Evolutionary conservation across 257 asterid genomes (phyloP), one percentile per base, ranked within the genome.

Genomic region (Jacaranda copaia): DNA sequence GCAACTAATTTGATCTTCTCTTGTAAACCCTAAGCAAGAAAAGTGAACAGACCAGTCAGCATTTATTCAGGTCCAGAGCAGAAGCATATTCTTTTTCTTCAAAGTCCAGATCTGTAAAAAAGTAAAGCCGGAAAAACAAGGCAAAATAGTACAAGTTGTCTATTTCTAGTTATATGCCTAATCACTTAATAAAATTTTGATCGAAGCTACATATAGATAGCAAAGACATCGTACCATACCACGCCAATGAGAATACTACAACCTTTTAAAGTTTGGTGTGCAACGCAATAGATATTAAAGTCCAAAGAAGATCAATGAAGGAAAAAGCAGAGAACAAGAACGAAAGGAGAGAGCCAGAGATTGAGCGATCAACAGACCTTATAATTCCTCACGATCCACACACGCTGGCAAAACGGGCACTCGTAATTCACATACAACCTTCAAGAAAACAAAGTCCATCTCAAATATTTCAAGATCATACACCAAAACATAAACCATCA

Each of bases 1-100:
- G 93, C 81, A 45, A 90, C 87, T 75, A 90, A 57, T 72, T 86
- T 80, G 73, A 90, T 85, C 83, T 74, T 68, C 39, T 85, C 88
- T 62, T 90, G 89, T 61, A 90, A 78, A 14, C 93, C 91, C 93
- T 89, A 77, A 42, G 38, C 18, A 58, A 4, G 16, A 2, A 38
- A 72, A 52, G 8, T 68, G 0, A 60, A 39, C 25, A 4, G 35
- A 49, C 5, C 42, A 35, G 16, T 71, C 5, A 59, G 56, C 13
- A 16, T 9, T 40, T 6, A 13, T 36, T 55, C 53, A 71, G 18
- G 40, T 2, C 72, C 1, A 12, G 32, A 38, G 18, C 38, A 25
- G 18, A 14, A 5, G 12, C 7, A 38, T 4, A 2, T 56, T 10
- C 36, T 16, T 49, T 69, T 49, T 65, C 70, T 12, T 42, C 62